phyloP scores from a whole-genome alignment of 192 early-diverging fungal species.

The Mortierella alpina region DNA sequence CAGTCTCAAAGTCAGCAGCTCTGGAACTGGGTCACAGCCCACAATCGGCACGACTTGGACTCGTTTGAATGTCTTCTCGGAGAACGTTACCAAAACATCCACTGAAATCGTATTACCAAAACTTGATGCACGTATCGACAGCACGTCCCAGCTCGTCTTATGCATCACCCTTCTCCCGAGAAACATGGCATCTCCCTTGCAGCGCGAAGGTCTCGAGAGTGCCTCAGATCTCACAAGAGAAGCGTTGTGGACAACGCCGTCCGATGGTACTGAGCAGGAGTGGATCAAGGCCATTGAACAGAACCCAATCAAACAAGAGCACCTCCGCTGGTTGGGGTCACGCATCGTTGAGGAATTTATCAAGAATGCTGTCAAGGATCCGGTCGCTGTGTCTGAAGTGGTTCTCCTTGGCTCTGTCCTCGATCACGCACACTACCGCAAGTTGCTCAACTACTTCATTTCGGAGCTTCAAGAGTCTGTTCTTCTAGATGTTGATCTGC shows the following conservation, averaged over 20 bases:
- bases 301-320: background rate
- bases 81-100: background rate
- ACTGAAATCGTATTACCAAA: background rate
- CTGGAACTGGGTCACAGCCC: background rate
- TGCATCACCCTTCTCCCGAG: slow-evolving; percentile 2
- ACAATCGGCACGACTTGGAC: background rate
- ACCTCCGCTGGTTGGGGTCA: background rate
- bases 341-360: too few relatives aligned
- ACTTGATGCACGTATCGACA: slow-evolving; percentile 1
- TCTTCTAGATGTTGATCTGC: too few relatives aligned
- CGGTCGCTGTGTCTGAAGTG: too few relatives aligned
- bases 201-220: background rate
- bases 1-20: slow-evolving; percentile 5
- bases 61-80: background rate
- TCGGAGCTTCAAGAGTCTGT: too few relatives aligned
- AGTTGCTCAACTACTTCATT: too few relatives aligned
- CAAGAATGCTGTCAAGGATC: too few relatives aligned
- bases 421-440: too few relatives aligned
- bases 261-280: background rate
- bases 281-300: slow-evolving; percentile 5
- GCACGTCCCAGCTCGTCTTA: background rate
- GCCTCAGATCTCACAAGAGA: background rate
- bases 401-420: too few relatives aligned
- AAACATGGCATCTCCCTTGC: background rate
- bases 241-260: background rate